These are phyloP conservation scores for Volvox africanus DNA, from an alignment of 139 green algal species.

Conservation along the genomic window DNA sequence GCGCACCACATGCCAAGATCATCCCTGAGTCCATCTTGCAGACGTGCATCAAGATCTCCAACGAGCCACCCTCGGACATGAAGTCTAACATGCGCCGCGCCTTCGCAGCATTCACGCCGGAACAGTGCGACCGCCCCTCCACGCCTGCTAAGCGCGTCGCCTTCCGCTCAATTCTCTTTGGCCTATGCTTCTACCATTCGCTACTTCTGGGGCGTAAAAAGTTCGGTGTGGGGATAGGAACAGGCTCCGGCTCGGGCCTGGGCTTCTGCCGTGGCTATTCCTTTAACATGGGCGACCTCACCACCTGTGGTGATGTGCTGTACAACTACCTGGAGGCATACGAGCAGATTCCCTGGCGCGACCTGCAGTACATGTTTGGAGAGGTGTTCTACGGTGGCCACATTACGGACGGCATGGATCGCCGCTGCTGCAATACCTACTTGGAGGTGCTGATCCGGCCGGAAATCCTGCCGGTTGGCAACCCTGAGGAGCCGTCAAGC, in stretches of 20 bases:
- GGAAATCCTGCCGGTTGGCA: slow-evolving; percentile 78
- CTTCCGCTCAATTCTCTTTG: slow-evolving; percentile 86
- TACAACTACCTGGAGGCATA: slow-evolving; percentile 91
- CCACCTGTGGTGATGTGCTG: slow-evolving; percentile 88
- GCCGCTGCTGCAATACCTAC: slow-evolving; percentile 89
- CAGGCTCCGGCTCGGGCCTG: slow-evolving; percentile 83
- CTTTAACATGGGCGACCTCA: slow-evolving; percentile 92
- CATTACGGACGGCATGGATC: slow-evolving; percentile 91
- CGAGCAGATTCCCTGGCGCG: slow-evolving; percentile 80
- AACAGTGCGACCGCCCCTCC: slow-evolving; percentile 72
- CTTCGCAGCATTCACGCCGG: slow-evolving; percentile 80
- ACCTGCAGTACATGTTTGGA: slow-evolving; percentile 92
- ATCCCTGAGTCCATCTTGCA: slow-evolving; percentile 89
- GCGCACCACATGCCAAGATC: slow-evolving; percentile 84
- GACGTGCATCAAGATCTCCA: slow-evolving; percentile 87
- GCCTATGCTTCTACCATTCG: slow-evolving; percentile 94
- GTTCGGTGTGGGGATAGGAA: slow-evolving; percentile 89
- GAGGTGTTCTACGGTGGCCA: slow-evolving; percentile 91
- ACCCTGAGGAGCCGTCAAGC: slow-evolving; percentile 56
- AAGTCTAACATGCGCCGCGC: slow-evolving; percentile 90
- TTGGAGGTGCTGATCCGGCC: slow-evolving; percentile 85
- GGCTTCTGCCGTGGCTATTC: slow-evolving; percentile 92
- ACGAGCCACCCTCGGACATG: slow-evolving; percentile 91
- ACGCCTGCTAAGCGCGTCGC: slow-evolving; percentile 76
- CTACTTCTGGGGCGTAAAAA: slow-evolving; percentile 92